Evolutionary conservation across 352 stramenopile species (phyloP).

Genomic region (Saprolegnia diclina): DNA sequence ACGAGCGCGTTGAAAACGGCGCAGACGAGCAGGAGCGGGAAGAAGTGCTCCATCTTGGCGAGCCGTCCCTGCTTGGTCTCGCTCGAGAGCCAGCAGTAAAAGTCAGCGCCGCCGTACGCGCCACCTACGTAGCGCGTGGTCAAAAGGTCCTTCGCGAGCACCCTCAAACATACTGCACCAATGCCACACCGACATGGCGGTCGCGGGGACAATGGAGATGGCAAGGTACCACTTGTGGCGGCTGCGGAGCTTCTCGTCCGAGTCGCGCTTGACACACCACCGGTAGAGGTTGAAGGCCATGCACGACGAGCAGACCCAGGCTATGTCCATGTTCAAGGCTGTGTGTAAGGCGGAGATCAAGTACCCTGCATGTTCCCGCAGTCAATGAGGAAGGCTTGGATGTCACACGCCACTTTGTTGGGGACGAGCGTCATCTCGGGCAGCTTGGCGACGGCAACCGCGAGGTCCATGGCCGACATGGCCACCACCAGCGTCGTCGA

Average conservation of each 20-base stretch:
- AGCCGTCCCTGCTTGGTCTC: neutral
- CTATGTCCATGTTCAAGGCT: neutral
- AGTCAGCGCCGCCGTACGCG: slow-evolving; percentile 1
- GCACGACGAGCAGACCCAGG: slow-evolving; percentile 54
- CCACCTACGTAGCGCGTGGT: neutral
- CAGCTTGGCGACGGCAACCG: slow-evolving; percentile 22
- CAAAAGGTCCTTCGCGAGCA: neutral
- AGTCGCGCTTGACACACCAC: slow-evolving; percentile 70
- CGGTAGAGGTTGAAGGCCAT: slow-evolving; percentile 78
- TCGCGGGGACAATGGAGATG: slow-evolving; percentile 43
- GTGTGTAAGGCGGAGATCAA: neutral
- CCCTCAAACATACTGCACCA: slow-evolving; percentile 35
- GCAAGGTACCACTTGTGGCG: slow-evolving; percentile 52
- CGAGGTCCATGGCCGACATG: slow-evolving; percentile 29
- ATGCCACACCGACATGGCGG: slow-evolving; percentile 49
- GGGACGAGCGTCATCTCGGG: neutral
- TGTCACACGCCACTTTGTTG: slow-evolving; percentile 1
- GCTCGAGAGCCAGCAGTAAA: slow-evolving; percentile 15
- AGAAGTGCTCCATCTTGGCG: slow-evolving; percentile 1
- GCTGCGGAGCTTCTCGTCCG: slow-evolving; percentile 52
- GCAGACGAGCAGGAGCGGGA: neutral
- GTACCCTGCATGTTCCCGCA: slow-evolving; percentile 8
- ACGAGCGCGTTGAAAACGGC: slow-evolving; percentile 7
- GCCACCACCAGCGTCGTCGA: slow-evolving; percentile 31
- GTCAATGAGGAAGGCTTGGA: slow-evolving; percentile 13